These are phyloP conservation scores for Ruellia speciosa DNA, from an alignment of 305 asterid genomes.

Conservation along the genomic window DNA sequence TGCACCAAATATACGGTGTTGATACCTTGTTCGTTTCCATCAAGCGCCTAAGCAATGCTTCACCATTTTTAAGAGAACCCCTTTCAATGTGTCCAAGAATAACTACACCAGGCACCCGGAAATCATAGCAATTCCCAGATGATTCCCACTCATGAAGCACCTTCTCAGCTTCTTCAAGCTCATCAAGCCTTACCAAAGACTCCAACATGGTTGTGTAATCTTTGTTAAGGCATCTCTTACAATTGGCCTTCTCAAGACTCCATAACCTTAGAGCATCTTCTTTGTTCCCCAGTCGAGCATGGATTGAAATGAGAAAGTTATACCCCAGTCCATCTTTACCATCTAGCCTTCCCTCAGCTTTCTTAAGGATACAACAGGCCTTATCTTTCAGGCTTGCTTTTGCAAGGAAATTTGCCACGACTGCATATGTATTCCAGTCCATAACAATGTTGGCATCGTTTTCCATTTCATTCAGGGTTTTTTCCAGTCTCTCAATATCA, in stretches of 20 bases:
- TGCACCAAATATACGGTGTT: constrained; percentile 44
- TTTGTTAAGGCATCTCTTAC: constrained; percentile 47
- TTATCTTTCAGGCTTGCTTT: constrained; percentile 39
- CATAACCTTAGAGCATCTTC: constrained; percentile 54
- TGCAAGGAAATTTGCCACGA: constrained; percentile 53
- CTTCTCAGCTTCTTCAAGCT: constrained; percentile 53
- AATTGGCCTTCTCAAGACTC: constrained; percentile 40
- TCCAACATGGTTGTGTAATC: constrained; percentile 56
- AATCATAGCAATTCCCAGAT: constrained; percentile 53
- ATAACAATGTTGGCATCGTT: constrained; percentile 32
- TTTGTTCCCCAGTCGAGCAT: constrained; percentile 52
- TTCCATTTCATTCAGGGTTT: constrained; percentile 61
- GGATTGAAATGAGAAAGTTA: constrained; percentile 65
- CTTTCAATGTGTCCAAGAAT: constrained; percentile 42
- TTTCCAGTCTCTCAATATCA: constrained; percentile 62
- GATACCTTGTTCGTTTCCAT: constrained; percentile 32
- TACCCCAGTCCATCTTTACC: constrained; percentile 45
- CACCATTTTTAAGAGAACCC: constrained; percentile 48
- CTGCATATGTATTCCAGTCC: constrained; percentile 76
- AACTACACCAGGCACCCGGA: constrained; percentile 48
- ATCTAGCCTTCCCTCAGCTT: constrained; percentile 53
- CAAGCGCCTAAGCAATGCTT: constrained; percentile 40
- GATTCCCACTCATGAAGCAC: constrained; percentile 65
- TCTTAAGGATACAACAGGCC: constrained; percentile 44
- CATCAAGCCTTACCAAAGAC: constrained; percentile 54